These are phyloP conservation scores for Zygotorulaspora mrakii DNA, from an alignment of 1,139 yeast species.

Conservation along the genomic window DNA sequence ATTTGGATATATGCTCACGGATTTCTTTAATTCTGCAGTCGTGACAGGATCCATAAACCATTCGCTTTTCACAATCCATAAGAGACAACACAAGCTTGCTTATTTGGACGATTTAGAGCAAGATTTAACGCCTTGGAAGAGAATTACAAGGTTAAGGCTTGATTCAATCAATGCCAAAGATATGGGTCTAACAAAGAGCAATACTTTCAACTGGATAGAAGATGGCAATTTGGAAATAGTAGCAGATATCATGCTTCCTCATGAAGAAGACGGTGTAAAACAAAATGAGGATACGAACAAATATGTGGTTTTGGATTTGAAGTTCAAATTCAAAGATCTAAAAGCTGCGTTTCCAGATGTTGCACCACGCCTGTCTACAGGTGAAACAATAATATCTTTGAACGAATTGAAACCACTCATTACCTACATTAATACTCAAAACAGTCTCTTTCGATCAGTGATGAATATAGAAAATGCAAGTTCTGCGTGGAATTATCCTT, in stretches of 20 bases:
- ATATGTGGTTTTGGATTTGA: constrained; percentile 63
- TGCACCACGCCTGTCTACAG: constrained; percentile 52
- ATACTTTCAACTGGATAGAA: constrained; percentile 59
- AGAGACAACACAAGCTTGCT: constrained; percentile 48
- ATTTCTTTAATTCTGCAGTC: constrained; percentile 64
- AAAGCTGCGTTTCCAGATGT: constrained; percentile 54
- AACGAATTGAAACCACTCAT: constrained; percentile 60
- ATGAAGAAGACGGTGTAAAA: constrained; percentile 37
- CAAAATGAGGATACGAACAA: constrained; percentile 39
- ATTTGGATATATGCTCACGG: constrained; percentile 55
- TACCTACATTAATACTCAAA: constrained; percentile 52
- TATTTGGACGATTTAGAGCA: constrained; percentile 39
- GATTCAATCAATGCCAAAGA: constrained; percentile 57
- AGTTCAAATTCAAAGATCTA: constrained; percentile 57
- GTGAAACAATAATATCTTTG: constrained; percentile 53
- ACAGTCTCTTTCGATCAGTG: constrained; percentile 31
- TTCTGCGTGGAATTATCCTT: constrained; percentile 26
- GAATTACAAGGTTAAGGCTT: constrained; percentile 57
- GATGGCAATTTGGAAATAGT: constrained; percentile 66
- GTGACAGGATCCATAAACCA: constrained; percentile 72
- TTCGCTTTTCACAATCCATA: constrained; percentile 70
- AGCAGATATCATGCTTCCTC: constrained; percentile 69
- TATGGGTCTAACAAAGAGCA: constrained; percentile 35
- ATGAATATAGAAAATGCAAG: constrained; percentile 22
- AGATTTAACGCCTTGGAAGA: constrained; percentile 45